These are phyloP conservation scores for Chimonanthus salicifolius DNA, from an alignment of 164 flowering plant genomes.

Conservation along the genomic window DNA sequence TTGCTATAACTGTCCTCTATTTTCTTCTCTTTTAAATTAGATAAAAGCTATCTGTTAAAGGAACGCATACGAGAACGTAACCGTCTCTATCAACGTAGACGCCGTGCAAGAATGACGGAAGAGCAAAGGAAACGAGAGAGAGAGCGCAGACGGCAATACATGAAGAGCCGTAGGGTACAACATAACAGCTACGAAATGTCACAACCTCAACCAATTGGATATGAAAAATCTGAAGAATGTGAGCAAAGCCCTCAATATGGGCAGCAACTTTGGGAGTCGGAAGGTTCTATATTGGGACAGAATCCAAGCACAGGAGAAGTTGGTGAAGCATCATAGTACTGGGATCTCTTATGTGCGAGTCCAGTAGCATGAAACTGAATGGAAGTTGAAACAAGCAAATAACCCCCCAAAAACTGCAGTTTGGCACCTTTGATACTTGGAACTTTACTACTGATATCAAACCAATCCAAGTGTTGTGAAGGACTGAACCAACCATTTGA, in stretches of 20 bases:
- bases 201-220: constrained; percentile 11
- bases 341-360: too few relatives aligned
- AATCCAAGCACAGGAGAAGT: constrained; percentile 15
- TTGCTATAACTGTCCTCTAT: background rate
- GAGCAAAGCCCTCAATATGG: constrained; percentile 20
- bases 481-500: too few relatives aligned
- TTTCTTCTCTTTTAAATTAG: constrained; percentile 7
- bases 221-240: constrained; percentile 9
- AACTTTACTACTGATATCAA: too few relatives aligned
- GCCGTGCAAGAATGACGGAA: constrained; percentile 26
- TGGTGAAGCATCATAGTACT: constrained; percentile 17
- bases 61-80: constrained; percentile 22
- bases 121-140: constrained; percentile 25
- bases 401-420: too few relatives aligned
- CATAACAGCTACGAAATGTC: constrained; percentile 14
- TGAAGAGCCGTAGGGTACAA: constrained; percentile 26
- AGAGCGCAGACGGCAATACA: constrained; percentile 25
- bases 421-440: too few relatives aligned
- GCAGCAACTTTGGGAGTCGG: constrained; percentile 17
- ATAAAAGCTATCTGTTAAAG: constrained; percentile 12
- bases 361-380: too few relatives aligned
- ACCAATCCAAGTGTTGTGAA: too few relatives aligned
- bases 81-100: constrained; percentile 23
- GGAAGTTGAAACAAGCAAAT: too few relatives aligned
- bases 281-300: constrained; percentile 15